Evolutionary conservation across 306 rosid genomes (phyloP), one percentile per base, ranked within the genome.

Genomic region (Bauhinia variegata): DNA sequence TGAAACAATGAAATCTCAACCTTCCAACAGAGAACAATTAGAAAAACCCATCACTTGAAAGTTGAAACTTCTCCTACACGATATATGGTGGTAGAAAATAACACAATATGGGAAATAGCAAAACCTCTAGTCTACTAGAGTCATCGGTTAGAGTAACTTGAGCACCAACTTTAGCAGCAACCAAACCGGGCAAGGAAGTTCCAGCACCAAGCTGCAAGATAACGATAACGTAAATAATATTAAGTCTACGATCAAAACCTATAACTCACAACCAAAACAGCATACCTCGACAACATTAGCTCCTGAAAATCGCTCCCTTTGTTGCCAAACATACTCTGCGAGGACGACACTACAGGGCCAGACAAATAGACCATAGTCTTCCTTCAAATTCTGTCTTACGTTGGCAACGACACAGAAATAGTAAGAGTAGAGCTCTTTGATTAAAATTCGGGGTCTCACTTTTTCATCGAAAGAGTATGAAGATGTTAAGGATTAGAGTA

Each of bases 291-390:
- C 58, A 28, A 93, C 97, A 55, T 10, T 68, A 18, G 84, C 83
- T 51, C 80, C 89, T 17, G 73, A 13, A 60, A 91, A 91, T 10
- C 91, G 89, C 2, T 71, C 55, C 69, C 76, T 81, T 42, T 91
- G 91, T 70, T 88, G 97, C 91, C 96, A 88, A 72, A 85, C 83
- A 55, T 88, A 91, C 73, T 91, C 97, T n/a, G 82, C 89, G 14
- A 88, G 89, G 48, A 88, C 81, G 16, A 86, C 33, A 66, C 91
- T 77, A 59, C 90, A 93, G n/a, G 95, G 97, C 96, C 98, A 93
- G 38, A 88, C 91, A 72, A 86, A 89, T 8, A 88, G 82, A 57
- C 97, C 97, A 34, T 88, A 89, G 3, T 92, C 95, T 51, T 89
- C 97, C 58, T 86, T 86, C 84, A 83, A 82, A 73, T 84, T 92